Conservation (phyloP, 331 rosid genomes). For the Quercus phellos region DNA sequence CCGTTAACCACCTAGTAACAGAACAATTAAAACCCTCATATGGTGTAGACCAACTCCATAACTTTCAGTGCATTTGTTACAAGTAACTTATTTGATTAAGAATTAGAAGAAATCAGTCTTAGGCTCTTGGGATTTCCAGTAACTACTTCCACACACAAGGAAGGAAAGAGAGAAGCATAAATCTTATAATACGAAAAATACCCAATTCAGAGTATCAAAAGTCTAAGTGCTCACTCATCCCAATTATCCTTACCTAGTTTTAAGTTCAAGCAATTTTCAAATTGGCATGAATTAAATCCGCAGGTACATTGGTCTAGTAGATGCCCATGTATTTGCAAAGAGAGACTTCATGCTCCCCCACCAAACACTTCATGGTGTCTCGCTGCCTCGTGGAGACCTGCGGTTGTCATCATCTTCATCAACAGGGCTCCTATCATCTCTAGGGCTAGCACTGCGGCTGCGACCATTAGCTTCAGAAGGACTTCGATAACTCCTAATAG, state of each 20-base stretch:
- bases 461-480: conserved; percentile 33
- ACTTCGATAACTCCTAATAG: conserved; percentile 18
- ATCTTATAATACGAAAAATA: too few relatives aligned
- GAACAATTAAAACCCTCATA: too few relatives aligned
- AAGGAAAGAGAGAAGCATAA: too few relatives aligned
- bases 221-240: not conserved
- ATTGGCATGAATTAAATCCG: not conserved
- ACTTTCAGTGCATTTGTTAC: too few relatives aligned
- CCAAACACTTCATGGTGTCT: conserved; percentile 26
- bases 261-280: not conserved
- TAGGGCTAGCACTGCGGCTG: conserved; percentile 27
- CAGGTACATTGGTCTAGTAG: not conserved
- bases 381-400: conserved; percentile 27
- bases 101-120: too few relatives aligned
- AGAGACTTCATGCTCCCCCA: not conserved
- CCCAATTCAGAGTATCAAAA: too few relatives aligned
- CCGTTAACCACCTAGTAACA: too few relatives aligned
- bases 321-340: not conserved
- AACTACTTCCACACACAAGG: too few relatives aligned
- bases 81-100: too few relatives aligned
- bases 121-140: too few relatives aligned
- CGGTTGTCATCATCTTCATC: conserved; percentile 37
- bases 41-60: too few relatives aligned
- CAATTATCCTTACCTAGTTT: not conserved
- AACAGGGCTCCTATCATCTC: conserved; percentile 47